A percentile compares a stretch with the other conserved stretches of the same genome.
These are phyloP conservation scores for Cenococcum geophilum DNA, from an alignment of 495 filamentous ascomycete species.

Conservation along the genomic window DNA sequence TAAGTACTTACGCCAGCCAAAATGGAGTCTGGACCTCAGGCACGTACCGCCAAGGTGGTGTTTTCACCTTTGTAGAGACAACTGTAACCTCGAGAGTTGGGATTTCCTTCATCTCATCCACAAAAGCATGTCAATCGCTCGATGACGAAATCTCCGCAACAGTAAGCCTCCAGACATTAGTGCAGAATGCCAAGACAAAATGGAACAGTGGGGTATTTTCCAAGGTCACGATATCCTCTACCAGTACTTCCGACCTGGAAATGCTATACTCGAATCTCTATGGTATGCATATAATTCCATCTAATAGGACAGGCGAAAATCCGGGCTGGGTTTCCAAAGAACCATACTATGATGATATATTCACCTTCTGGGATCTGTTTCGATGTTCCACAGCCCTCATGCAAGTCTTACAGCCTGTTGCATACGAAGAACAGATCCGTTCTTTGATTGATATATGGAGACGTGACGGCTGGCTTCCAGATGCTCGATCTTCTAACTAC, in stretches of 20 bases:
- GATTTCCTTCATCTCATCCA: conserved; percentile 61
- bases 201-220: conserved; percentile 61
- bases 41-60: conserved; percentile 30
- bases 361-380: conserved; percentile 57
- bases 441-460: conserved; percentile 67
- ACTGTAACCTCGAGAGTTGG: conserved; percentile 59
- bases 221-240: conserved; percentile 55
- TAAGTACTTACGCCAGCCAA: conserved; percentile 24
- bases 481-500: conserved; percentile 52
- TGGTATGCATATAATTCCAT: conserved; percentile 63
- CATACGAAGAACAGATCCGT: conserved; percentile 61
- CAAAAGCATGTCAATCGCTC: conserved; percentile 57
- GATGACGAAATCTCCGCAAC: conserved; percentile 52
- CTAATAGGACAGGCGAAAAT: conserved; percentile 68
- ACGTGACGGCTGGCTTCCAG: conserved; percentile 53
- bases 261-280: conserved; percentile 63
- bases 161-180: conserved; percentile 45
- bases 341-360: conserved; percentile 59
- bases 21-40: conserved; percentile 15
- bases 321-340: conserved; percentile 59
- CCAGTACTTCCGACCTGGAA: conserved; percentile 49
- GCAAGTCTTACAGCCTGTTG: conserved; percentile 57
- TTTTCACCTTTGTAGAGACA: conserved; percentile 35
- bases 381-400: conserved; percentile 58
- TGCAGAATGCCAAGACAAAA: conserved; percentile 41